Evolutionary conservation across 176 grass and related monocot genomes (phyloP).

Genomic region (Cenchrus fungigraminus): DNA sequence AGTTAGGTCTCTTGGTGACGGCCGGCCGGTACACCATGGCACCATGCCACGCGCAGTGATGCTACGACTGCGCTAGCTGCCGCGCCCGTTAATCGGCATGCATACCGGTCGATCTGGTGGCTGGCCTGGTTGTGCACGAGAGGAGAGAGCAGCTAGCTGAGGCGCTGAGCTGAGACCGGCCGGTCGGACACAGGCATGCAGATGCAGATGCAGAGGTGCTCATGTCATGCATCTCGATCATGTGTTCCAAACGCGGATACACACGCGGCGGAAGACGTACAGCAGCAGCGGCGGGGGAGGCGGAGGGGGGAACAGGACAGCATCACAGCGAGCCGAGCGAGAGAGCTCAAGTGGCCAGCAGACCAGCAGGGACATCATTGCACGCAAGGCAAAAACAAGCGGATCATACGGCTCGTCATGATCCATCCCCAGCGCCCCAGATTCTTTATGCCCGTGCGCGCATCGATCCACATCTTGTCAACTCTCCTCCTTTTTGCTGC

Average conservation of each 20-base stretch:
- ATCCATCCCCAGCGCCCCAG: background rate
- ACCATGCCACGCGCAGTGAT: background rate
- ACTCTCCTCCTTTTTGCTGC: background rate
- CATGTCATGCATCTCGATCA: background rate
- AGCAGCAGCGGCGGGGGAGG: background rate
- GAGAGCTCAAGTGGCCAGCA: slow-evolving; percentile 25
- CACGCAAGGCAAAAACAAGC: slow-evolving; percentile 47
- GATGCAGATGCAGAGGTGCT: too few species aligned
- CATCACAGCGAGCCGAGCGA: background rate
- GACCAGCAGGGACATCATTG: slow-evolving; percentile 40
- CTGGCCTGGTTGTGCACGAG: background rate
- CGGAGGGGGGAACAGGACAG: background rate
- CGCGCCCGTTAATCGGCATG: slow-evolving; percentile 27
- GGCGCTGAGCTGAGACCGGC: background rate
- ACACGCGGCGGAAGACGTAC: background rate
- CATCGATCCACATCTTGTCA: background rate
- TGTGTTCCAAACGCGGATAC: slow-evolving; percentile 32
- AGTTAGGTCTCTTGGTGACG: background rate
- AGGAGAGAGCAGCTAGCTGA: background rate
- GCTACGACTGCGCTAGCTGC: background rate
- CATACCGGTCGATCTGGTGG: background rate
- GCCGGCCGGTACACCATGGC: background rate
- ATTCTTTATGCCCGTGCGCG: slow-evolving; percentile 11
- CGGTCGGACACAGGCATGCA: too few species aligned
- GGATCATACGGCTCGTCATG: slow-evolving; percentile 61